Base-by-base conservation (phyloP, 169 alveolate genomes). In the Cryptosporidium baileyi region DNA sequence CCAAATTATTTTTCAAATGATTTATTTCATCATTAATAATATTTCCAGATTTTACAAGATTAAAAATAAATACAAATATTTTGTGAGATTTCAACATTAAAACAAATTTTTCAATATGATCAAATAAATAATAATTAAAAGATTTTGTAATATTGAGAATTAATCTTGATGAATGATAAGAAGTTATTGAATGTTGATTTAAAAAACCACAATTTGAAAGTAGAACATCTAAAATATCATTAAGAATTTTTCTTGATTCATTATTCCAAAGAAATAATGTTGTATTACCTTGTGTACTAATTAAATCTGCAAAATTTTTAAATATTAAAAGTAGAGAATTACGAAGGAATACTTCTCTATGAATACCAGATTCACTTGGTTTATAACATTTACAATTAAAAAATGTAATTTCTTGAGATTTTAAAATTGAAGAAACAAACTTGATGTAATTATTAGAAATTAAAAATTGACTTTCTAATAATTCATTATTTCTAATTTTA, bases 141-240 rank as follows among this genome's bases (percentile, higher is more conserved):
- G 57, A 32, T 19, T 28, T 51, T 6, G 67, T 24, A 30, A 74
- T 52, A 28, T 34, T 28, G 2, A 74, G 36, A 34, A 74, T 24
- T 9, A 36, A 32, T 51, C 54, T 74, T 3, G 85, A 52, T 13
- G 85, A 51, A 7, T 74, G 52, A 19, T 54, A 41, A 1, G 85
- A 74, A 52, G 54, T 30, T 8, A 49, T 36, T 13, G 44, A 36
- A 17, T 52, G 67, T 7, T 41, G 63, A 26, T 54, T 74, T 15
- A 52, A 22, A 41, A 74, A 54, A 17, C 85, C 85, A 57, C 36
- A 57, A 13, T 57, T n/a, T 15, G 74, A 54, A 38, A 74, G 85
- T 6, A 74, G 44, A 0, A 74, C 19, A 11, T 52, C 85, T 11
- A 74, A 54, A 9, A 74, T 74, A 6, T 9, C 24, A n/a, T 38